These are phyloP conservation scores for Aegilops bicornis DNA, from an alignment of 176 grass and related monocot species.

Conservation along the genomic window DNA sequence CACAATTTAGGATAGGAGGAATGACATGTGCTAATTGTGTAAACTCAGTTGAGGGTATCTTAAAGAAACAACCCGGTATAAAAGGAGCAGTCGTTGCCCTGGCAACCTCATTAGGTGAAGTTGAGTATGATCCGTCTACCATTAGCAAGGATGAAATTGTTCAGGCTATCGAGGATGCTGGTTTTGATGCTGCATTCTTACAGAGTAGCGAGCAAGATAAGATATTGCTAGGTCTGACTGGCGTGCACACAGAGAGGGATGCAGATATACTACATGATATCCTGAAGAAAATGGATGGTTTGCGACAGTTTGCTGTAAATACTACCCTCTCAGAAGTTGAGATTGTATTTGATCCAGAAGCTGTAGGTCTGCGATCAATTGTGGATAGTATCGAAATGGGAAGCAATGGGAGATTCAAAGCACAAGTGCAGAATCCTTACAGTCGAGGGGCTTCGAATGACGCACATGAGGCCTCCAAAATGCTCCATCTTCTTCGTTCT, in stretches of 20 bases:
- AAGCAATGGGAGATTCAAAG: constrained; percentile 69
- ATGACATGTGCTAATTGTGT: constrained; percentile 98
- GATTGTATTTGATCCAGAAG: constrained; percentile 83
- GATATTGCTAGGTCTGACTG: constrained; percentile 59
- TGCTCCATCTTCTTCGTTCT: constrained; percentile 76
- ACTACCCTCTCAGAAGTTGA: constrained; percentile 57
- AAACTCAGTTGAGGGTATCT: constrained; percentile 90
- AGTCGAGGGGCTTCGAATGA: constrained; percentile 70
- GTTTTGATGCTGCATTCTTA: constrained; percentile 91
- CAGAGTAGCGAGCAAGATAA: constrained; percentile 89
- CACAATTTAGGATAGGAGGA: constrained; percentile 92
- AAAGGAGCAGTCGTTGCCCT: constrained; percentile 80
- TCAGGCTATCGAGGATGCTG: constrained; percentile 88
- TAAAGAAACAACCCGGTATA: constrained; percentile 76
- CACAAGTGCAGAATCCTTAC: constrained; percentile 78
- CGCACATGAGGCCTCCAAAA: constrained; percentile 86
- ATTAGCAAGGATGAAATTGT: constrained; percentile 89
- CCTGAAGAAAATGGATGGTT: constrained; percentile 59
- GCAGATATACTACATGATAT: constrained; percentile 47
- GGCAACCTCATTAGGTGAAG: constrained; percentile 86
- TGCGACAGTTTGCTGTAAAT: constrained; percentile 64
- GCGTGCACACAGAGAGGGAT: constrained; percentile 55
- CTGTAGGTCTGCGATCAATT: constrained; percentile 66
- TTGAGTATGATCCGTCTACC: constrained; percentile 68
- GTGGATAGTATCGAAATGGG: constrained; percentile 73